These are phyloP conservation scores for Fallopia convolvulus DNA, from an alignment of 148 eudicot species.

Conservation along the genomic window DNA sequence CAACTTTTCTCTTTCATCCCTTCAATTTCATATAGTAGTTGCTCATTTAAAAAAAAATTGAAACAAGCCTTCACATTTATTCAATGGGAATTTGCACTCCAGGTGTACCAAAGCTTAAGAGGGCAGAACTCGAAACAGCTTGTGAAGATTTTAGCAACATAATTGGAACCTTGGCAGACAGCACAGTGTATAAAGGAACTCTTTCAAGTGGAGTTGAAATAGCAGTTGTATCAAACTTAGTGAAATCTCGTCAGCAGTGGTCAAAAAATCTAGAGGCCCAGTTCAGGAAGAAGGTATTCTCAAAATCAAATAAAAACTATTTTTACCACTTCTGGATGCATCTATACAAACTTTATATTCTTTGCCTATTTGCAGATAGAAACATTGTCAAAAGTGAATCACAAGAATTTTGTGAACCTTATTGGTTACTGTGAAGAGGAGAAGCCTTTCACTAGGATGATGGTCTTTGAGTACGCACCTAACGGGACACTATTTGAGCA, in stretches of 20 bases:
- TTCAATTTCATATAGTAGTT: neutral
- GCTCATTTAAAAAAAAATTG: neutral
- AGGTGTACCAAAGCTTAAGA: constrained; percentile 84
- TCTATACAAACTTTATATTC: constrained; percentile 6
- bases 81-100: constrained; percentile 12
- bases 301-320: neutral
- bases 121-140: constrained; percentile 69
- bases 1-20: no score
- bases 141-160: constrained; percentile 92
- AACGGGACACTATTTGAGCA: constrained; percentile 96
- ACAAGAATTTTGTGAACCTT: constrained; percentile 92
- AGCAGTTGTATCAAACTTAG: constrained; percentile 64
- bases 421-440: constrained; percentile 88
- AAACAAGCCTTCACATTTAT: neutral
- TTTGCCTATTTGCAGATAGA: constrained; percentile 46
- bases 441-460: constrained; percentile 86
- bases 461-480: constrained; percentile 98
- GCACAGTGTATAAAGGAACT: constrained; percentile 79
- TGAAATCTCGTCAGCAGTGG: constrained; percentile 55
- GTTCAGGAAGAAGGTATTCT: constrained; percentile 66
- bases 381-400: constrained; percentile 71
- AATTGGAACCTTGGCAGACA: constrained; percentile 52
- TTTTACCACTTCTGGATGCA: neutral
- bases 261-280: constrained; percentile 48
- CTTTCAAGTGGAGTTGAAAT: constrained; percentile 84